Percentiles rank a stretch among this genome's conserved stretches.
Conservation (phyloP, 495 filamentous ascomycete species). For the Podospora australis region DNA sequence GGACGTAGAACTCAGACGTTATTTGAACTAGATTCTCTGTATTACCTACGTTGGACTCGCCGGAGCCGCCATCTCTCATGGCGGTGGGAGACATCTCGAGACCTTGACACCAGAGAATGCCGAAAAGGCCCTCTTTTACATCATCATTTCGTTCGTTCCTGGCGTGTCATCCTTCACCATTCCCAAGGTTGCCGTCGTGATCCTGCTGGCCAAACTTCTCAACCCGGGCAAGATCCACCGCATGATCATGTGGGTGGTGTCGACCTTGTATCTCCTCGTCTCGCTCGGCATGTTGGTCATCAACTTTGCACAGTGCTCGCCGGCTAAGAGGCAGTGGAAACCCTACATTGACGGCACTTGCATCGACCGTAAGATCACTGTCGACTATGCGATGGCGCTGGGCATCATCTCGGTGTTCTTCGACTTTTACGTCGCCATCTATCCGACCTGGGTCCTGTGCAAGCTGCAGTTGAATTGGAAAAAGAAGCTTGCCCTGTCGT, state of each 20-base stretch:
- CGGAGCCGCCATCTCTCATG: constrained; percentile 10
- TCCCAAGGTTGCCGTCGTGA: constrained; percentile 23
- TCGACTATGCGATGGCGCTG: constrained; percentile 15
- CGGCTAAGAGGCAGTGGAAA: constrained; percentile 18
- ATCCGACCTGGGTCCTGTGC: constrained; percentile 14
- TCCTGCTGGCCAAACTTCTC: constrained; percentile 19
- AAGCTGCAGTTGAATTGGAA: constrained; percentile 12
- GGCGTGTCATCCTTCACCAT: constrained; percentile 19
- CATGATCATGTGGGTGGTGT: constrained; percentile 18
- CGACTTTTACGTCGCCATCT: constrained; percentile 25
- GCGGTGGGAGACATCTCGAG: constrained; percentile 15
- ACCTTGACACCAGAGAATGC: constrained; percentile 11
- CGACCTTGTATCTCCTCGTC: constrained; percentile 10
- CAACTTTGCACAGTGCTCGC: constrained; percentile 23
- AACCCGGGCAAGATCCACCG: constrained; percentile 10
- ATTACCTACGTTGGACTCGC: constrained; percentile 14
- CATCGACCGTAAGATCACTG: constrained; percentile 15
- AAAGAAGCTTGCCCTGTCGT: constrained; percentile 22
- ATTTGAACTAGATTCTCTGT: constrained; percentile 4
- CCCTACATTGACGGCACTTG: constrained; percentile 8
- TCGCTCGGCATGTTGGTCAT: constrained; percentile 14
- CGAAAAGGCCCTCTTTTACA: constrained; percentile 11
- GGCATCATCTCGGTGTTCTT: constrained; percentile 16
- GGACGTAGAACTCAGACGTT: no score
- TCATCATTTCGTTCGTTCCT: constrained; percentile 21